These are phyloP conservation scores for Chrysosporium queenslandicum DNA, from an alignment of 2,329 filamentous ascomycete genomes.

Conservation along the genomic window DNA sequence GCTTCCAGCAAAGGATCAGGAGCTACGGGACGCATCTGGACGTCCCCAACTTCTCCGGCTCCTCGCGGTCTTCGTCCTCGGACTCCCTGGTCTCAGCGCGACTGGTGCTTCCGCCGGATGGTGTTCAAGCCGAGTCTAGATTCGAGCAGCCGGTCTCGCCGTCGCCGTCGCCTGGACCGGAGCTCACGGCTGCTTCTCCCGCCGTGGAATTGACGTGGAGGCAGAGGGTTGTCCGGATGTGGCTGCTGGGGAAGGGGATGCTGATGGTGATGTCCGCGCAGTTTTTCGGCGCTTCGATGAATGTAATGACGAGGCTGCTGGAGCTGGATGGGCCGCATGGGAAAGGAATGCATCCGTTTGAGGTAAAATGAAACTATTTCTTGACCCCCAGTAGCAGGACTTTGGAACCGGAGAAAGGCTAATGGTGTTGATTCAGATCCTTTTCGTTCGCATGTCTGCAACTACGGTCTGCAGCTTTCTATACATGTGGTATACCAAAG, in stretches of 20 bases:
- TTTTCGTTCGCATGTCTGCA: conserved; percentile 69
- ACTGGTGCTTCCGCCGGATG: not conserved
- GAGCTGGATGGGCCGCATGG: conserved; percentile 58
- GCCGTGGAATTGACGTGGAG: not conserved
- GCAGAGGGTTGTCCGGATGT: not conserved
- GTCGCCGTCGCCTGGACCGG: conserved; percentile 1
- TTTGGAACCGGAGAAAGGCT: not conserved
- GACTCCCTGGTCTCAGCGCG: conserved; percentile 2
- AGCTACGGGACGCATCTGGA: conserved; percentile 1
- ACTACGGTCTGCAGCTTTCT: conserved; percentile 56
- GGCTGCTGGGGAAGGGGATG: conserved; percentile 47
- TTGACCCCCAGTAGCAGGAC: not conserved
- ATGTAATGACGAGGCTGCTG: conserved; percentile 64
- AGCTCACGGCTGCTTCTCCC: not conserved
- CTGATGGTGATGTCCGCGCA: conserved; percentile 64
- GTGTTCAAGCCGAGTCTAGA: not conserved
- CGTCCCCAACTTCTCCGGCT: not conserved
- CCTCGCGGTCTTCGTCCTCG: conserved; percentile 5
- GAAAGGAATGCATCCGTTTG: conserved; percentile 67
- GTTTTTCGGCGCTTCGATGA: conserved; percentile 77
- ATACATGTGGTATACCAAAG: conserved; percentile 64
- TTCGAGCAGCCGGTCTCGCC: not conserved
- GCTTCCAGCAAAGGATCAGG: not conserved
- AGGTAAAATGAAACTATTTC: conserved; percentile 35
- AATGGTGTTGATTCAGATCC: conserved; percentile 41